Base-by-base conservation (phyloP, 2,329 filamentous ascomycete species). In the Neonectria magnoliae region DNA sequence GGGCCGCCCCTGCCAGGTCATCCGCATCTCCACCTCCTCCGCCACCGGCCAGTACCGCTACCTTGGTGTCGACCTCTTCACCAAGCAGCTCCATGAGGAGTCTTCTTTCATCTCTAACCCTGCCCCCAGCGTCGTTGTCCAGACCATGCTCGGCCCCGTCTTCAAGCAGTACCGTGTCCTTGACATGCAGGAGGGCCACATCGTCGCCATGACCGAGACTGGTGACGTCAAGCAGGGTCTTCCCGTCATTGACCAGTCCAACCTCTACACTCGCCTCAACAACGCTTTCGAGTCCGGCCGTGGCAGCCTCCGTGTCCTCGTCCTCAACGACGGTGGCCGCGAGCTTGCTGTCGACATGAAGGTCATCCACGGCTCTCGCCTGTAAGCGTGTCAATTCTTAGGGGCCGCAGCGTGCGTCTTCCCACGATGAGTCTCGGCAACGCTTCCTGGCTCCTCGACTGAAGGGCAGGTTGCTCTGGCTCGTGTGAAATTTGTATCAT, bases 101-200 rank as follows among this genome's bases (percentile, higher is more conserved):
- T 97, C 93, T 62, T 95, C 92, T 77, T 98, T 97, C 85, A 90
- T 98, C 85, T 94, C 93, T 84, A 97, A 97, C 91, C 96, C 96
- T 71, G 93, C 92, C 73, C 95, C 95, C 75, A 97, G 93, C 75
- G 96, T 99, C 67, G 90, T 98, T 70, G 95, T 99, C 77, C 96
- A 99, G 91, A 98, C 95, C 86, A 98, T 99, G 94, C 92, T 97
- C 73, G 96, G 95, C 76, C 96, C 96, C 70, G 90, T 98, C 86
- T 98, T 98, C 93, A 98, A 98, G 93, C 96, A 98, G 89, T 99
- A 99, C 91, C 94, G 96, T 79, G 95, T 99, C 80, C 91, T 99
- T 68, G 96, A 99, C 87, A 91, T 99, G 74, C 91, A 94, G 82
- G 93, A 97, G 73, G 94, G 88, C 75, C 76, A 90, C 76, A 83